Evolutionary conservation across 441 rosid species (phyloP), one percentile per base, ranked within the genome.

Genomic region (Breynia disticha): DNA sequence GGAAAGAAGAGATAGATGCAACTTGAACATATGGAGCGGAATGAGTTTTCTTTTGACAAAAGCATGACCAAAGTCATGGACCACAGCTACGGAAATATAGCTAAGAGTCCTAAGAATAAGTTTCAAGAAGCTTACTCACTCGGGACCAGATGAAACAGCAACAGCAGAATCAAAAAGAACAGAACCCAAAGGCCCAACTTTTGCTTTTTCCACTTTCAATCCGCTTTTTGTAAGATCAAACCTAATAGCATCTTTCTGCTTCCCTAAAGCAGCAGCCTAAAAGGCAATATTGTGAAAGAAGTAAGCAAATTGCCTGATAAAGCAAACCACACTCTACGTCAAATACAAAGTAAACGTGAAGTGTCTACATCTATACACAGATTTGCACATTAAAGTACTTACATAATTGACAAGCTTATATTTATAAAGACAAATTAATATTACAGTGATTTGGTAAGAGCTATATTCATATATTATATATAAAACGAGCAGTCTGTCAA

Each of bases 161-260:
- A 93, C 80, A 57, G 93, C 96, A 60, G 99, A 93, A 72, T 88
- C 97, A 71, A 88, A 88, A 69, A 84, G 79, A 46, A 52, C 66
- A 52, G 82, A 75, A 63, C 94, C 91, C 54, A 88, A 74, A 60
- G 99, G 99, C 54, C 96, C 97, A 70, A 93, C 96, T 76, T 86
- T 93, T 62, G 90, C 79, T 73, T 84, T 93, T 65, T 82, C 82
- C 37, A 79, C 93, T 37, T 53, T 39, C 49, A 81, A 62, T 61
- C 72, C 85, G 44, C 63, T 55, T 68, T 68, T 72, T 18, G 91
- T 66, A 60, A 93, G 95, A 76, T 88, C 96, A 48, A 88, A 55
- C 67, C 88, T 81, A 46, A 68, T 52, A 22, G 81, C 48, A 66
- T 78, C 85, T 78, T 82, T 86, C 59, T 67, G 69, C 50, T 83